Evolutionary conservation across 805 yeast genomes (phyloP).

Genomic region (Candida nanaspora): DNA sequence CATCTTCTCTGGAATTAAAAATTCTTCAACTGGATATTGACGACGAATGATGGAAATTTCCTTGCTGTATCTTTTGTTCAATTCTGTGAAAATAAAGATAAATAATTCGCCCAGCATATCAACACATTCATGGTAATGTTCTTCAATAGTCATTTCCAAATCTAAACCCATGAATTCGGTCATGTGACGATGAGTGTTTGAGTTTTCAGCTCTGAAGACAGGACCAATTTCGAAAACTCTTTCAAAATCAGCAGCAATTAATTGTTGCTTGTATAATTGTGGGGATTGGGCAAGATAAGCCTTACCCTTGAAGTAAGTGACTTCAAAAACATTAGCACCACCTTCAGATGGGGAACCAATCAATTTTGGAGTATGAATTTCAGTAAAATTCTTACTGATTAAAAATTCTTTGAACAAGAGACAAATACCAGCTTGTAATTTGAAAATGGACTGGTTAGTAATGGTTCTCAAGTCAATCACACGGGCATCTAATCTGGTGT

Average conservation of each 20-base stretch:
- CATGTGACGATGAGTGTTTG: constrained; percentile 98
- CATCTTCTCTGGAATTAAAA: constrained; percentile 91
- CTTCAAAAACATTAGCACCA: constrained; percentile 94
- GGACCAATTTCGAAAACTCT: constrained; percentile 95
- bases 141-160: constrained; percentile 96
- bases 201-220: constrained; percentile 98
- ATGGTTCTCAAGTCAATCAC: constrained; percentile 95
- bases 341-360: constrained; percentile 97
- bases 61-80: constrained; percentile 68
- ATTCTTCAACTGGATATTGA: constrained; percentile 97
- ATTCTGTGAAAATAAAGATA: constrained; percentile 79
- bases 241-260: constrained; percentile 97
- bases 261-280: constrained; percentile 95
- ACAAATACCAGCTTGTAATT: constrained; percentile 86
- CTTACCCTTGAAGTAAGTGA: constrained; percentile 83
- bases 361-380: constrained; percentile 93
- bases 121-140: constrained; percentile 90
- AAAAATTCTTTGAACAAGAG: constrained; percentile 85
- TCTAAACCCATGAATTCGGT: constrained; percentile 97
- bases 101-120: constrained; percentile 56
- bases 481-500: constrained; percentile 90
- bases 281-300: constrained; percentile 98
- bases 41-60: constrained; percentile 87
- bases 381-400: constrained; percentile 60
- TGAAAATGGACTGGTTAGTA: constrained; percentile 96